Conservation (phyloP, 169 alveolate species). For the Plasmodium cynomolgi region DNA sequence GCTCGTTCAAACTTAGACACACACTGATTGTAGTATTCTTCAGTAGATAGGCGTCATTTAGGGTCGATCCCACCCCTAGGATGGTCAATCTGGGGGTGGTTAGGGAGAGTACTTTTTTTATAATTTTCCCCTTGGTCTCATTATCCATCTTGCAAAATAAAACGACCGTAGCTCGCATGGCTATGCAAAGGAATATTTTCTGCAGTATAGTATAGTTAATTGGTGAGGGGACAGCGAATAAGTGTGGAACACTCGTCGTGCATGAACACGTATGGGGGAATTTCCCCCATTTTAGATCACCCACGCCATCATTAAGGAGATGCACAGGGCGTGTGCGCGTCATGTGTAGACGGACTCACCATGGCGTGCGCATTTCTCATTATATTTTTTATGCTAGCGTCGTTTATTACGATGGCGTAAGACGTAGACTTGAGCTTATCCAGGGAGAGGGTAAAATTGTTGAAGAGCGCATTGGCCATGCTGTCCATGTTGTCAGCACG, state of each 20-base stretch:
- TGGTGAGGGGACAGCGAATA: neutral
- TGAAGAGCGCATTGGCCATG: constrained; percentile 44
- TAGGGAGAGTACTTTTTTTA: constrained; percentile 30
- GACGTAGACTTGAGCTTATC: constrained; percentile 33
- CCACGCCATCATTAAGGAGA: neutral
- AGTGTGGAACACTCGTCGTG: neutral
- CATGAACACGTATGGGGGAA: neutral
- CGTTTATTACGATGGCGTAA: constrained; percentile 68
- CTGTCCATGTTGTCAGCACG: neutral
- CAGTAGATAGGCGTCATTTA: constrained; percentile 61
- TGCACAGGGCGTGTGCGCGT: neutral
- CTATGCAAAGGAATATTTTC: constrained; percentile 58
- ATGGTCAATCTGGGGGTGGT: constrained; percentile 44
- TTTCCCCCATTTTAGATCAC: neutral
- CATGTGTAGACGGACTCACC: constrained; percentile 60
- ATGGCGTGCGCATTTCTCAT: constrained; percentile 78
- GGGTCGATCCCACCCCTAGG: constrained; percentile 62
- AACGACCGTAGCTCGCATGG: constrained; percentile 67
- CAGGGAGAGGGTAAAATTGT: constrained; percentile 74
- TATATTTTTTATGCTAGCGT: constrained; percentile 24
- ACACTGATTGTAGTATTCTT: constrained; percentile 71
- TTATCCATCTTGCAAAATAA: constrained; percentile 66
- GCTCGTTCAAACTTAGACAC: constrained; percentile 59
- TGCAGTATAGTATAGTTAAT: neutral
- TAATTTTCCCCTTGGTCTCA: constrained; percentile 60